Base-by-base conservation (phyloP, 2,329 filamentous ascomycete species). In the Fusarium albidum region DNA sequence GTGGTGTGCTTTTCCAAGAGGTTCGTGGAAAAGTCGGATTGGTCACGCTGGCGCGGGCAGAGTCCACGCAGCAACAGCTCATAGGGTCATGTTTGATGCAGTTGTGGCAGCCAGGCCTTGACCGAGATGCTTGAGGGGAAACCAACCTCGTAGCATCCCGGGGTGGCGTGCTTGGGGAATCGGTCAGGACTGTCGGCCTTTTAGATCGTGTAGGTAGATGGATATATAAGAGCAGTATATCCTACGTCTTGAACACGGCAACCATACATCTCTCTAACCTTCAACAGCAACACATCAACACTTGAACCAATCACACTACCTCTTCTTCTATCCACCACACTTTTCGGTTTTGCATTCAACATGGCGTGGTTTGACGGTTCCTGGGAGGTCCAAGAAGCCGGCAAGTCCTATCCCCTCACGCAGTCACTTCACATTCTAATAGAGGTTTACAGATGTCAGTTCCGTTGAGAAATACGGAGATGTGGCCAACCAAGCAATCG, bases 311-410 rank as follows among this genome's bases (percentile, higher is more conserved):
- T 21, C 7, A 7, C 21, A 21, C 21, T 21, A 21, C 21, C 21
- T 21, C 21, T 6, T 28, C 28, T 29, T 32, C 28, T 10, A 28
- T 15, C 15, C 15, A 11, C 37, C 21, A 12, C 38, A 28, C 9
- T 25, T 18, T 37, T 5, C 14, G 2, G 13, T 44, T 34, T 17
- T 44, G 5, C 18, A 13, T 15, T 40, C 35, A 56, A 46, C 15
- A 58, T 58, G 55, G 52, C 55, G 15, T 58, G 55, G 55, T 58
- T 55, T n/a, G 55, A 58, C 15, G 55, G 39, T 12, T 58, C 55
- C 15, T 58, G 52, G 52, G 55, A 52, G 27, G 43, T 57, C n/a
- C 46, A 55, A 48, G 51, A 57, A 42, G 13, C 55, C 11, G 55
- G 55, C 52, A 41, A 41, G 51, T 9, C 18, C 29, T 17, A 5